A percentile compares a stretch with the other conserved stretches of the same genome.
Conservation (phyloP, 1,284 basidiomycete genomes). For the Pholiota adiposa region DNA sequence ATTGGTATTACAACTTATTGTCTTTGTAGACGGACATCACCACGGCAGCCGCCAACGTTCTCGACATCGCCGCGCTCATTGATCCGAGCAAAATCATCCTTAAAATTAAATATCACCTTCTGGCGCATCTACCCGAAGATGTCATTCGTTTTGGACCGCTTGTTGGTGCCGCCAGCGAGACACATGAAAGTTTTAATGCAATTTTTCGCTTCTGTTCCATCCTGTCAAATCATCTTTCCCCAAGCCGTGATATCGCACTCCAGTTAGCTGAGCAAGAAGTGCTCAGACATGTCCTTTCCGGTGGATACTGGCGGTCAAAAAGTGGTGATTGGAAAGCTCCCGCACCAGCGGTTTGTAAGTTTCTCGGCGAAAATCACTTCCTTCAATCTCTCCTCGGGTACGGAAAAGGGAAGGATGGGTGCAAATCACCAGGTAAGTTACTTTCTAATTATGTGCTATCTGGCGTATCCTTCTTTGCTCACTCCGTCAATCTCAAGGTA, state of each 20-base stretch:
- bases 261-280: constrained; percentile 31
- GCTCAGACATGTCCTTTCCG: constrained; percentile 35
- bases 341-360: constrained; percentile 17
- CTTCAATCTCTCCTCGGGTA: constrained; percentile 13
- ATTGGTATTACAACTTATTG: too few relatives aligned
- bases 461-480: too few relatives aligned
- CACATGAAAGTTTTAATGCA: constrained; percentile 40
- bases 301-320: too few relatives aligned
- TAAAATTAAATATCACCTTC: constrained; percentile 42
- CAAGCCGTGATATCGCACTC: constrained; percentile 41
- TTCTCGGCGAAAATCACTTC: constrained; percentile 4
- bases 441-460: too few relatives aligned
- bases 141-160: constrained; percentile 38
- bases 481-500: too few relatives aligned
- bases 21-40: constrained; percentile 32
- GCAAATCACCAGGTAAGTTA: too few relatives aligned
- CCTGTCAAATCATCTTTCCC: constrained; percentile 39
- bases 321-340: constrained; percentile 30
- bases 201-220: constrained; percentile 39
- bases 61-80: constrained; percentile 31
- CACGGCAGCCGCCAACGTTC: constrained; percentile 34
- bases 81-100: constrained; percentile 36
- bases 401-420: too few relatives aligned
- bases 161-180: constrained; percentile 36
- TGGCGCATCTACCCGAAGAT: constrained; percentile 37